Base-by-base conservation (phyloP, 148 eudicot species). In the Arctostaphylos glauca region DNA sequence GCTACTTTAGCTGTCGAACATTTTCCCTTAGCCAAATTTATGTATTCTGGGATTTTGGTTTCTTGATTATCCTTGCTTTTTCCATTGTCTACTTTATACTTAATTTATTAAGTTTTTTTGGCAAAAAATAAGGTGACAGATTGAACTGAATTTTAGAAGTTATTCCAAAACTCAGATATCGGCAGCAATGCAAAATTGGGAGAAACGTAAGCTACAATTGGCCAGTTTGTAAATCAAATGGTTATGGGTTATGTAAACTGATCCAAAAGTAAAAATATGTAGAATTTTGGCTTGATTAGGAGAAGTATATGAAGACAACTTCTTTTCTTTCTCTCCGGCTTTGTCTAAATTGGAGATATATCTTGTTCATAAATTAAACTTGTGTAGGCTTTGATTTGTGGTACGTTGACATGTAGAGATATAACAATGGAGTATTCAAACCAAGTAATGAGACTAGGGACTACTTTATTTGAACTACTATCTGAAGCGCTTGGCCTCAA, bases 401-500 rank as follows among this genome's bases (percentile, higher is more conserved):
- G 21, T 41, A 15, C 48, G 7, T 83, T 7, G 41, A 23, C 6
- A n/a, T 38, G 78, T 1, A 84, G 86, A 67, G 83, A 84, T 8
- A 41, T 76, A 38, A 60, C 16, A 15, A 4, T 80, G 48, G 83
- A 73, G 80, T 84, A 84, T 41, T 74, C 83, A 3, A 80, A 62
- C 75, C 80, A 74, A 14, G 47, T 73, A 3, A 67, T 19, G 64
- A 67, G 47, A 74, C 25, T 84, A 15, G 86, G 86, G 15, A 60
- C 55, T 25, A 74, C 74, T 74, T 62, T 84, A 64, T 50, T 84
- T 60, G 80, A 80, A 52, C 23, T 84, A 38, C 78, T 80, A 75
- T 84, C 86, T 0, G 67, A 80, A 72, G 82, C 79, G 1, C 86
- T 84, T 84, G 82, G 86, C 60, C 86, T 84, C 60, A 23, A 80